Conservation (phyloP, 2,329 filamentous ascomycete species). For the Aspergillus clavatus region DNA sequence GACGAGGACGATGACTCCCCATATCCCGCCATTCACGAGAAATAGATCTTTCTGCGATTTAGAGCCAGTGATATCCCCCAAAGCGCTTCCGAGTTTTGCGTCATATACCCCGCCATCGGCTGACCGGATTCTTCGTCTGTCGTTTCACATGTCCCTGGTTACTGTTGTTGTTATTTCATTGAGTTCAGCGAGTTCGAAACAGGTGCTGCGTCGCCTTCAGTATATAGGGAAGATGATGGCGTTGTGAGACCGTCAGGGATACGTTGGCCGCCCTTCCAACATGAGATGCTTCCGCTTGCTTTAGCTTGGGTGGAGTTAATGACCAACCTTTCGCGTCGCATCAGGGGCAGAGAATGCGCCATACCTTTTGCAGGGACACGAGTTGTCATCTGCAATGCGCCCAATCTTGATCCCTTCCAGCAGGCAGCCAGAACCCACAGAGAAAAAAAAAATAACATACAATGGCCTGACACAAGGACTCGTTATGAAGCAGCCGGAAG, state of each 20-base stretch:
- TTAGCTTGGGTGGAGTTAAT: neutral
- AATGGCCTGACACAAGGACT: too few relatives aligned
- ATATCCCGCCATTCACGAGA: neutral
- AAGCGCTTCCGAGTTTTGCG: neutral
- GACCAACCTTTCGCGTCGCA: too few relatives aligned
- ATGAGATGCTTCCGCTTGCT: neutral
- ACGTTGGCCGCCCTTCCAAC: too few relatives aligned
- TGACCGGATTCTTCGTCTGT: too few relatives aligned
- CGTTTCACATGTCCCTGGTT: neutral
- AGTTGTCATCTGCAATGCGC: too few relatives aligned
- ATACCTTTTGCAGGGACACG: too few relatives aligned
- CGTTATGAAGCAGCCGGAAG: slow-evolving; percentile 3
- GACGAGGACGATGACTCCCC: slow-evolving; percentile 19
- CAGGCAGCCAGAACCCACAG: too few relatives aligned
- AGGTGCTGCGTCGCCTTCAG: neutral
- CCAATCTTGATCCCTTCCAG: too few relatives aligned
- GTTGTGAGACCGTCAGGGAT: too few relatives aligned
- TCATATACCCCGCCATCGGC: neutral
- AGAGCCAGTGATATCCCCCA: slow-evolving; percentile 3
- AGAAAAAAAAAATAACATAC: too few relatives aligned
- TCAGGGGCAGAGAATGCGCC: too few relatives aligned
- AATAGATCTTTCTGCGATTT: slow-evolving; percentile 13
- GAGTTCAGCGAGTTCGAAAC: neutral
- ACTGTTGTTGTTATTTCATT: neutral
- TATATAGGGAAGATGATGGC: too few relatives aligned